Evolutionary conservation across 2,329 filamentous ascomycete genomes (phyloP).

Genomic region (Nemania serpens): DNA sequence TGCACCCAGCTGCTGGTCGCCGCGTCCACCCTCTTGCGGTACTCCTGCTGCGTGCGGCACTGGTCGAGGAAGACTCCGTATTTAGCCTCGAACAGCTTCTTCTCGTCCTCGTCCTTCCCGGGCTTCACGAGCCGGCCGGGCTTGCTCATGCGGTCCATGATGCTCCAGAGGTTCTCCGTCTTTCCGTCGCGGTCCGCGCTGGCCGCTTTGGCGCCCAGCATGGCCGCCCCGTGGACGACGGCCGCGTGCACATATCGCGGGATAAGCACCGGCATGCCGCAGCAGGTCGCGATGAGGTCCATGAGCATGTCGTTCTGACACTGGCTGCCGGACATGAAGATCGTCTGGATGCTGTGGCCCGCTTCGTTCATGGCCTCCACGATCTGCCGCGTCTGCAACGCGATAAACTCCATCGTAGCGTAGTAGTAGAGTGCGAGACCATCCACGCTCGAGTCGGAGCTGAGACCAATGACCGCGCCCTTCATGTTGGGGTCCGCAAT

Average conservation of each 20-base stretch:
- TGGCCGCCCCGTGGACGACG: conserved; percentile 96
- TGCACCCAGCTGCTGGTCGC: conserved; percentile 48
- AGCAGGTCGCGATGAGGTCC: conserved; percentile 86
- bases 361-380: conserved; percentile 90
- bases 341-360: conserved; percentile 85
- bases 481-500: conserved; percentile 93
- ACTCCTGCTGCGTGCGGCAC: conserved; percentile 82
- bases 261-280: conserved; percentile 90
- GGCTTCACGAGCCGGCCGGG: conserved; percentile 83
- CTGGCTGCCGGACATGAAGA: conserved; percentile 99
- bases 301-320: conserved; percentile 96
- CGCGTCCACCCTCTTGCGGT: conserved; percentile 77
- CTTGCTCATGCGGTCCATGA: conserved; percentile 98
- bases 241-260: conserved; percentile 93
- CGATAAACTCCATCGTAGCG: conserved; percentile 96
- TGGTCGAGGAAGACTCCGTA: conserved; percentile 96
- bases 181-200: conserved; percentile 76
- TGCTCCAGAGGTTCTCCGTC: conserved; percentile 88
- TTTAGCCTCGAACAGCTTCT: conserved; percentile 81
- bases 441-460: conserved; percentile 83
- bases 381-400: conserved; percentile 94
- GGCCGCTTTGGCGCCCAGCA: conserved; percentile 97
- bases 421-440: conserved; percentile 93
- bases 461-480: conserved; percentile 84
- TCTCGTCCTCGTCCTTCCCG: conserved; percentile 71